phyloP scores from a whole-genome alignment of 2,329 filamentous ascomycete species.

The Colletotrichum lupini region DNA sequence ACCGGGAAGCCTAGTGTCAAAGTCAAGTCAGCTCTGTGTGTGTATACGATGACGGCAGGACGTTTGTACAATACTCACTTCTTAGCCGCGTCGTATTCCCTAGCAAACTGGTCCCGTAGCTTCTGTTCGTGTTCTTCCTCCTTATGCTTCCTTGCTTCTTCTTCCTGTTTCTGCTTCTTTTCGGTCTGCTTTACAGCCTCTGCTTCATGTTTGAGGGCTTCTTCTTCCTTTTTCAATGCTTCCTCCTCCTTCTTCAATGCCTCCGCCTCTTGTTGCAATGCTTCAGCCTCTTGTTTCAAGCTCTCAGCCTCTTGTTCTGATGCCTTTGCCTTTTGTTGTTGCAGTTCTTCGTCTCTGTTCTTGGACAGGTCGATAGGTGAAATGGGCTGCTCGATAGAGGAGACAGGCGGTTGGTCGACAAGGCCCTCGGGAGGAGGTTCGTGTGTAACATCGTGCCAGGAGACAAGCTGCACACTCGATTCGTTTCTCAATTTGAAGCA shows the following conservation, averaged over 20 bases:
- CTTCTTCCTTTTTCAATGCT: neutral
- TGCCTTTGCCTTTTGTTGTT: neutral
- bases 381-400: neutral
- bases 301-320: neutral
- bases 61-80: constrained; percentile 47
- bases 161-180: constrained; percentile 3
- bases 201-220: neutral
- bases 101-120: constrained; percentile 44
- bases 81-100: constrained; percentile 49
- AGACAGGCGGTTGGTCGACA: neutral
- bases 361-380: neutral
- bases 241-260: neutral
- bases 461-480: neutral
- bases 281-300: neutral
- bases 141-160: constrained; percentile 12
- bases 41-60: neutral
- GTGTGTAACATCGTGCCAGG: neutral
- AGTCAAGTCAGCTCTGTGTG: neutral
- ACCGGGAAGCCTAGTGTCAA: constrained; percentile 49
- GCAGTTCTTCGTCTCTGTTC: neutral
- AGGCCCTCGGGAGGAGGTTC: neutral
- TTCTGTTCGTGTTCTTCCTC: constrained; percentile 40
- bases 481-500: neutral
- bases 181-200: neutral
- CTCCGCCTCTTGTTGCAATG: neutral